Evolutionary conservation across 306 rosid genomes (phyloP), one percentile per base, ranked within the genome.

Genomic region (Lotus japonicus): DNA sequence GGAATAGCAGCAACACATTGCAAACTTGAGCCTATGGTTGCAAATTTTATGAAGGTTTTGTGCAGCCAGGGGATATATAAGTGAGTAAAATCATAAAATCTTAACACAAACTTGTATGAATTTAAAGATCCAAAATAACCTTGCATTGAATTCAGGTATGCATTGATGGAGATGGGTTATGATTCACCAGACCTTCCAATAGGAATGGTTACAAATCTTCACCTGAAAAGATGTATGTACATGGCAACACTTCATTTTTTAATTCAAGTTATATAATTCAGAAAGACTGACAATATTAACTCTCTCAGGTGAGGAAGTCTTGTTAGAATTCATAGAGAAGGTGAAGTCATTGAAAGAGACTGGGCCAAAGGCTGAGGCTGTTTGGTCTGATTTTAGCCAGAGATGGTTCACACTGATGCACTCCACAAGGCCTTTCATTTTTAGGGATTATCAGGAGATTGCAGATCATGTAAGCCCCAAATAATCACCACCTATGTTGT

Each of bases 331-430:
- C 67, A 74, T 88, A 8, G 90, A 84, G 61, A 81, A 64, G 18
- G 71, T 86, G 26, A 88, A 84, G 58, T 75, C 96, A 71, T 68
- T 76, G 82, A 59, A 82, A 35, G 96, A 92, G 50, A 72, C 80
- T 0, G 90, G 95, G 12, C 83, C 78, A 1, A 82, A 80, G 62
- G 83, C 92, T 7, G 96, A 83, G 68, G 97, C 87, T 36, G 72
- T 85, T 35, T 86, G 98, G 98, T 78, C 87, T 1, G 96, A 88
- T 59, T 94, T 84, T 43, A 90, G 98, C 83, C 95, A 94, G 67
- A 88, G 83, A 76, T 94, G 96, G 97, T 88, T 94, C 76, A 83
- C 92, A 62, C 83, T 94, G 4, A 83, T 94, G 90, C 95, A 82
- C 56, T 88, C 96, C 13, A 84, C 96, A 5, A 79, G 95, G 68